phyloP scores from a whole-genome alignment of 108 stramenopile species.

The Nitzschia putrida region DNA sequence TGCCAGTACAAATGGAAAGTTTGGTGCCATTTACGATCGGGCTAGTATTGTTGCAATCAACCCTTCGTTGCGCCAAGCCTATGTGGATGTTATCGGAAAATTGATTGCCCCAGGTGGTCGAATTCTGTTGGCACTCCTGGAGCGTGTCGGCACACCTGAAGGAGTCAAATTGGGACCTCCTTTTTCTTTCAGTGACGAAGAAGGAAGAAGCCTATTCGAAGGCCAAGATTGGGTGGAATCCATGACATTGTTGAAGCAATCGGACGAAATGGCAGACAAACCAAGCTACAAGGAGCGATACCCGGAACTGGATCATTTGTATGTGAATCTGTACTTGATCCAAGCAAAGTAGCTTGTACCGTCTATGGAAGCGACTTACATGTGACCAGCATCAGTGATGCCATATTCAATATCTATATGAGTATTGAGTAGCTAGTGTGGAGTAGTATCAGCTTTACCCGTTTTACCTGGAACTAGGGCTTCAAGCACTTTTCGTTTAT shows the following conservation, averaged over 20 bases:
- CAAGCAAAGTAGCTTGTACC: slow-evolving; percentile 11
- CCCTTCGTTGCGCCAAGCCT: slow-evolving; percentile 53
- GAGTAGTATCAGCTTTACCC: too few relatives aligned
- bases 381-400: too few relatives aligned
- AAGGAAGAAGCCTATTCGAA: slow-evolving; percentile 51
- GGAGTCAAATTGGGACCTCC: slow-evolving; percentile 63
- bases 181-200: slow-evolving; percentile 61
- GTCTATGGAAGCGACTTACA: too few relatives aligned
- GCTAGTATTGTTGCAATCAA: slow-evolving; percentile 82
- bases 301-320: slow-evolving; percentile 29
- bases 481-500: too few relatives aligned
- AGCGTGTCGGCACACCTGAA: slow-evolving; percentile 47
- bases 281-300: slow-evolving; percentile 47
- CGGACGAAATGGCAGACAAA: slow-evolving; percentile 48
- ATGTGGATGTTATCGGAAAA: slow-evolving; percentile 55
- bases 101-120: slow-evolving; percentile 59
- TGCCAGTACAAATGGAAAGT: slow-evolving; percentile 26
- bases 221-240: slow-evolving; percentile 55
- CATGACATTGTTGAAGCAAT: slow-evolving; percentile 47
- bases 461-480: too few relatives aligned
- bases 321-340: slow-evolving; percentile 28
- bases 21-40: slow-evolving; percentile 79
- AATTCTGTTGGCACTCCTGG: slow-evolving; percentile 64
- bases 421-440: too few relatives aligned
- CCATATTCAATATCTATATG: too few relatives aligned